Base-by-base conservation (phyloP, 169 alveolate genomes). In the Cryptosporidium sp. region DNA sequence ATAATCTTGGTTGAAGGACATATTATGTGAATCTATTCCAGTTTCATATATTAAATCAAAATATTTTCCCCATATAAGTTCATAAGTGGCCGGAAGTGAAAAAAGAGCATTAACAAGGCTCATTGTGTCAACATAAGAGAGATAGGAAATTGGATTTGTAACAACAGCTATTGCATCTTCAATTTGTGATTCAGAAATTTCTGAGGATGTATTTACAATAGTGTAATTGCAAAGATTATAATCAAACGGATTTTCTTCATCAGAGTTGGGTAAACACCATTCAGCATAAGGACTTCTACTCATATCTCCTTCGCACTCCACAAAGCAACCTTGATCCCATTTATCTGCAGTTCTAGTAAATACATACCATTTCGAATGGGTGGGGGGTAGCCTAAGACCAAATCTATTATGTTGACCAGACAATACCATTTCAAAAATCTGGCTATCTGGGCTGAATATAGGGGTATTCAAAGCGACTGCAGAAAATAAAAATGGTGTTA, bases 321-420 rank as follows among this genome's bases (percentile, higher is more conserved):
- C 89, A 26, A 62, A 80, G 29, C 89, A 80, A 12, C 89, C 89
- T 23, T 80, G 89, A 43, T 80, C 89, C 89, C 89, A 80, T 9
- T 80, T 80, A 80, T 80, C 89, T 45, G 89, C 70, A 62, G 65
- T 80, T 62, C 89, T 37, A 23, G 75, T 45, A 37, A 62, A 80
- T 41, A 80, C 75, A 43, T 80, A 80, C 89, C 89, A 80, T 41
- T 80, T 45, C 26, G 74, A 43, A 43, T 62, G 89, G 21, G 89
- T 80, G 12, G 89, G 67, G 7, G 89, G 89, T 37, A 80, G 14
- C 26, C 89, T 80, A 35, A 80, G 70, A 3, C 89, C 89, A 65
- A 80, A 80, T 33, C 89, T 41, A 65, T 80, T 80, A 67, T 80
- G 89, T 14, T 80, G 89, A 10, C 89, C 89, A 39, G 75, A 69